phyloP scores from a whole-genome alignment of 208 protist genomes.

The Strigomonas culicis region DNA sequence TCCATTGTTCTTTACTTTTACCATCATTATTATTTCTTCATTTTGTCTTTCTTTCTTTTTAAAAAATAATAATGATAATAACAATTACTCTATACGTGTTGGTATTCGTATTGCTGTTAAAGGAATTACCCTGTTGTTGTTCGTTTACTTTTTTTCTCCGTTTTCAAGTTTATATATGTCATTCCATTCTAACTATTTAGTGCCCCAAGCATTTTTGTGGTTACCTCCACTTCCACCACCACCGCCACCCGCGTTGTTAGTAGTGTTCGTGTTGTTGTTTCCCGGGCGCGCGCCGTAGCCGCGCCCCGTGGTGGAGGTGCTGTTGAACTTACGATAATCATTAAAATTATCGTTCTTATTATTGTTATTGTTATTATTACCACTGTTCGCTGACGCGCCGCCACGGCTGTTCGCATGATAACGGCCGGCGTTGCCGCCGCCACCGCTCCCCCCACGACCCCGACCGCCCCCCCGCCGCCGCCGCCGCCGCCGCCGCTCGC shows the following conservation, averaged over 20 bases:
- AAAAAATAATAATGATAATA: background rate
- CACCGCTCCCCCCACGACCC: too few species aligned
- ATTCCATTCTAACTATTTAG: background rate
- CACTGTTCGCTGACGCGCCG: background rate
- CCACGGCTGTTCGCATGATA: background rate
- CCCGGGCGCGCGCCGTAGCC: too few species aligned
- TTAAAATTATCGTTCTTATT: background rate
- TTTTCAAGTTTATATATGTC: background rate
- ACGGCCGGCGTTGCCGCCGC: background rate
- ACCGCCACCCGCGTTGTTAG: background rate
- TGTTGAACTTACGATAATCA: too few species aligned
- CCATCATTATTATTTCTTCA: slow-evolving; percentile 9
- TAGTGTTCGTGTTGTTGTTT: slow-evolving; percentile 6
- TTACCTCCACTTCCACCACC: too few species aligned
- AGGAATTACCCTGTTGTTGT: background rate
- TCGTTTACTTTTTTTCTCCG: background rate
- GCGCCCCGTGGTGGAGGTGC: too few species aligned
- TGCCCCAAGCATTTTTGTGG: too few species aligned
- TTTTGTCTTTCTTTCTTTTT: background rate
- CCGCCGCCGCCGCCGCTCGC: too few species aligned
- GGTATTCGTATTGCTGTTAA: background rate
- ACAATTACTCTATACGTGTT: background rate
- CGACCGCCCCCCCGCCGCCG: too few species aligned
- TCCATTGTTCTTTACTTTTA: background rate
- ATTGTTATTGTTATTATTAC: slow-evolving; percentile 14